Evolutionary conservation across 208 protist genomes (phyloP).

Genomic region (Porcisia hertigi): DNA sequence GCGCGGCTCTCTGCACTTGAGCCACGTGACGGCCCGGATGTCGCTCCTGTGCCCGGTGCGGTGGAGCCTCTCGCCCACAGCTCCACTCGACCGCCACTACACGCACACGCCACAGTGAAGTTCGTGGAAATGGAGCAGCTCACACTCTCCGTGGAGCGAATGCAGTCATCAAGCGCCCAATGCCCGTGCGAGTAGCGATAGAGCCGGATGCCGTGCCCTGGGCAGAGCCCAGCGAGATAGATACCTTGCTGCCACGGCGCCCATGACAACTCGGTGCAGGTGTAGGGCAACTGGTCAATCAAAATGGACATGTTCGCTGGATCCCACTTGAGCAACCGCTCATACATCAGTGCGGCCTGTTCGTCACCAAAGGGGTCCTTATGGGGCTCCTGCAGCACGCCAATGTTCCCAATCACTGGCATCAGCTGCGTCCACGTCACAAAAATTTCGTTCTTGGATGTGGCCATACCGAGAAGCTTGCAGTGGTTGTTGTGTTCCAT

Average conservation of each 20-base stretch:
- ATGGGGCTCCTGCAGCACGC: conserved; percentile 4
- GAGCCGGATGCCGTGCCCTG: conserved; percentile 54
- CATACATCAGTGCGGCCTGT: conserved; percentile 29
- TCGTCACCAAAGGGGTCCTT: conserved; percentile 33
- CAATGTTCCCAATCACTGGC: conserved; percentile 51
- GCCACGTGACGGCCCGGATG: not conserved
- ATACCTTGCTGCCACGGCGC: conserved; percentile 86
- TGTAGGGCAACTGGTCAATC: conserved; percentile 57
- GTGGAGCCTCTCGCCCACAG: conserved; percentile 38
- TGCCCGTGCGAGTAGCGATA: conserved; percentile 82
- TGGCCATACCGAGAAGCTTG: conserved; percentile 75
- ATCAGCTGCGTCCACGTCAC: conserved; percentile 71
- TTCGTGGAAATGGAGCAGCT: conserved; percentile 63
- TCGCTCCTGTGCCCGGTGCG: not conserved
- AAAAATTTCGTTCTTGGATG: conserved; percentile 73
- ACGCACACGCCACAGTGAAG: conserved; percentile 78
- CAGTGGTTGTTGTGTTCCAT: conserved; percentile 90
- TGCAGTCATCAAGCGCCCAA: conserved; percentile 67
- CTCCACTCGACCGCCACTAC: conserved; percentile 43
- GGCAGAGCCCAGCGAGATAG: conserved; percentile 65
- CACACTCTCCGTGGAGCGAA: conserved; percentile 51
- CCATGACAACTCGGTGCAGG: conserved; percentile 74
- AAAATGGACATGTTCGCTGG: conserved; percentile 46
- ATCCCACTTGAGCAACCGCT: conserved; percentile 63
- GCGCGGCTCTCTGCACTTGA: not conserved